Conservation (phyloP, 305 asterid genomes). For the Striga hermonthica region DNA sequence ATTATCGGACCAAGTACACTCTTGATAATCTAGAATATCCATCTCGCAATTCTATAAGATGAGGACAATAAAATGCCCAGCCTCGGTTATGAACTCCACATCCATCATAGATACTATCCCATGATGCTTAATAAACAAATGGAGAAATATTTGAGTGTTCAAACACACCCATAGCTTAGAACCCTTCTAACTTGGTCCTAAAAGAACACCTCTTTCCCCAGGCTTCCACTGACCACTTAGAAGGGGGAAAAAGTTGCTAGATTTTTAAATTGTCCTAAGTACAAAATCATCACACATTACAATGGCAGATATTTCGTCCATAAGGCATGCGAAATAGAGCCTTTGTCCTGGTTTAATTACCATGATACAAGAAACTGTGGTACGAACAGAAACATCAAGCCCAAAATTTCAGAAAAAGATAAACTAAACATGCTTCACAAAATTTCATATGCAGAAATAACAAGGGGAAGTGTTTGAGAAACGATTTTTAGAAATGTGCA, state of each 20-base stretch:
- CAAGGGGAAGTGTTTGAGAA: not conserved
- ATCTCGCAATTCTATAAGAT: not conserved
- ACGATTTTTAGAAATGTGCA: too few relatives aligned
- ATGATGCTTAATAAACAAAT: not conserved
- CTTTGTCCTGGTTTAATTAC: slow-evolving; percentile 9
- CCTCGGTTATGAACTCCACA: slow-evolving; percentile 12
- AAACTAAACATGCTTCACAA: slow-evolving; percentile 15
- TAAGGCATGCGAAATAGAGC: not conserved
- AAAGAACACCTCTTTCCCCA: too few relatives aligned
- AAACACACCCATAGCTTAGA: not conserved
- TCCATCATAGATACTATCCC: not conserved
- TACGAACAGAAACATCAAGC: slow-evolving; percentile 19
- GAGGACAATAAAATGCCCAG: not conserved
- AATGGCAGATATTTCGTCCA: slow-evolving; percentile 10
- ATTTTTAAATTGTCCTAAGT: not conserved
- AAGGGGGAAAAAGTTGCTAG: not conserved
- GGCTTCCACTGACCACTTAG: too few relatives aligned
- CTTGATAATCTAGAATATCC: not conserved
- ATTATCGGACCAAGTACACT: too few relatives aligned
- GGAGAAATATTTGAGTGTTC: not conserved
- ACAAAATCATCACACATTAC: not conserved
- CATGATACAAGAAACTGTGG: slow-evolving; percentile 19
- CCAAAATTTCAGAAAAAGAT: slow-evolving; percentile 6
- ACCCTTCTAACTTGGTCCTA: not conserved
- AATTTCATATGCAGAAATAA: slow-evolving; percentile 22